Evolutionary conservation across 75 land plant species (phyloP).

Genomic region (Larix kaempferi): DNA sequence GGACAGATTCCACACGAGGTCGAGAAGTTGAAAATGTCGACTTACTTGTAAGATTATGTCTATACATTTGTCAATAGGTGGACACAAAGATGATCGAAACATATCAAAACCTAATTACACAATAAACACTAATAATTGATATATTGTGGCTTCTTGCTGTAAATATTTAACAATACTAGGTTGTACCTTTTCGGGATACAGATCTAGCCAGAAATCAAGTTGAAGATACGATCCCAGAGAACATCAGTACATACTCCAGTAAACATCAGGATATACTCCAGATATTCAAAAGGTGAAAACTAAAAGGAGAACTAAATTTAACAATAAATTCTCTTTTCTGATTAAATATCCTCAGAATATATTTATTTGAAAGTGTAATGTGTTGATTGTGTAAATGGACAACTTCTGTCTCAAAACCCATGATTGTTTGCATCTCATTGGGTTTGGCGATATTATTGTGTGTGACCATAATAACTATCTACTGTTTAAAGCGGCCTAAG

Average conservation of each 20-base stretch:
- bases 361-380: too few species aligned
- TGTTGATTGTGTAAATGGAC: too few species aligned
- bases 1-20: slow-evolving; percentile 40
- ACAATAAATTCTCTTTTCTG: too few species aligned
- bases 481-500: slow-evolving; percentile 35
- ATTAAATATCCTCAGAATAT: too few species aligned
- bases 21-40: slow-evolving; percentile 27
- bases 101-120: too few species aligned
- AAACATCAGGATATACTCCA: too few species aligned
- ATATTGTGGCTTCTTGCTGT: too few species aligned
- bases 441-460: slow-evolving; percentile 52
- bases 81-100: neutral
- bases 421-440: slow-evolving; percentile 60
- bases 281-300: too few species aligned
- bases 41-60: neutral
- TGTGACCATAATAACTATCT: slow-evolving; percentile 53
- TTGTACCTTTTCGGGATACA: slow-evolving; percentile 13
- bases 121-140: too few species aligned
- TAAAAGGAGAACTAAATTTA: too few species aligned
- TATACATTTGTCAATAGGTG: neutral
- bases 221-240: slow-evolving; percentile 33
- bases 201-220: slow-evolving; percentile 49
- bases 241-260: slow-evolving; percentile 33
- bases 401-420: too few species aligned
- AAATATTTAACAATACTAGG: neutral